Percentiles rank a stretch among this genome's conserved stretches.
Evolutionary conservation across 2,329 filamentous ascomycete species (phyloP).

Genomic region (Berkeleyomyces rouxiae): DNA sequence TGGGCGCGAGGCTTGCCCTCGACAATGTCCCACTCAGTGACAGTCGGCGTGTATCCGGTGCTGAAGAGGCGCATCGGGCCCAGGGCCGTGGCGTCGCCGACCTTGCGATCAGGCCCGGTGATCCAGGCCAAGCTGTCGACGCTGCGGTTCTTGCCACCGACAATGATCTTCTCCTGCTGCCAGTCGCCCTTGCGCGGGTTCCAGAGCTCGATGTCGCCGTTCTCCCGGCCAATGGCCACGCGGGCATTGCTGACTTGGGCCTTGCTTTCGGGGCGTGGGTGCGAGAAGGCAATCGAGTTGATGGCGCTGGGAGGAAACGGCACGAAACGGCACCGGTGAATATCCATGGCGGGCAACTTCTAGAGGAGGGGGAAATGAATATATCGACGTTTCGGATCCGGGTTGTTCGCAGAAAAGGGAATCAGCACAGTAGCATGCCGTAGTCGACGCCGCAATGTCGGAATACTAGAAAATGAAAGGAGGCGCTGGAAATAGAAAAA

Average conservation of each 20-base stretch:
- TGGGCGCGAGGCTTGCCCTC: constrained; percentile 62
- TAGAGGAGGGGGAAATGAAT: neutral
- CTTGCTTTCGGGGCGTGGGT: constrained; percentile 37
- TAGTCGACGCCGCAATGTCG: neutral
- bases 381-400: neutral
- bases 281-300: constrained; percentile 87
- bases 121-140: constrained; percentile 88
- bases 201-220: constrained; percentile 97
- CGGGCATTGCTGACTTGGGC: constrained; percentile 42
- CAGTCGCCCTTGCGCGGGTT: constrained; percentile 69
- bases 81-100: constrained; percentile 34
- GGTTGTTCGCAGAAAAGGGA: neutral
- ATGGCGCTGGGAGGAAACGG: constrained; percentile 82
- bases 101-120: constrained; percentile 60
- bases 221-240: constrained; percentile 77
- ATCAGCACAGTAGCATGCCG: constrained; percentile 1
- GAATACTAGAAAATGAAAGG: neutral
- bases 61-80: constrained; percentile 82
- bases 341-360: constrained; percentile 50
- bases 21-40: constrained; percentile 89
- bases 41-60: constrained; percentile 78
- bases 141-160: constrained; percentile 68
- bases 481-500: neutral
- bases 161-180: constrained; percentile 78
- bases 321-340: constrained; percentile 93